Percentiles rank a stretch among this genome's conserved stretches.
Conservation (phyloP, 202 grass and related monocot genomes). For the Schoenoplectus tabernaemontani region DNA sequence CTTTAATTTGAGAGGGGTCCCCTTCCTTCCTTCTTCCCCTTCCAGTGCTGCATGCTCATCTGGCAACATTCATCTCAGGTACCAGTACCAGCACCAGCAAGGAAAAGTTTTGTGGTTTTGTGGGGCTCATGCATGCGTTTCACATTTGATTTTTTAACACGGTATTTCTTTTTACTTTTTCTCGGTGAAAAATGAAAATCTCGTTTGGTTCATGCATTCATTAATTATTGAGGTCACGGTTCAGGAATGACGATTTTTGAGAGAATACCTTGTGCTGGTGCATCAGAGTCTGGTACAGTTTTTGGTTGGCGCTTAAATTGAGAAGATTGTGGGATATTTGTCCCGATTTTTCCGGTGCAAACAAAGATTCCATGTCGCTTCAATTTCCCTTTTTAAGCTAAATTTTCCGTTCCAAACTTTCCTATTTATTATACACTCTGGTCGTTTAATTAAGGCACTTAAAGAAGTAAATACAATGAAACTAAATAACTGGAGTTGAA, state of each 20-base stretch:
- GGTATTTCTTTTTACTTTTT: not conserved
- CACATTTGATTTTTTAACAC: not conserved
- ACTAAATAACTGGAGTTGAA: too few species aligned
- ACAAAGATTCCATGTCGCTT: not conserved
- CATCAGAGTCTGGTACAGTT: not conserved
- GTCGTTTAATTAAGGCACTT: too few species aligned
- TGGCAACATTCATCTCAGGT: constrained; percentile 24
- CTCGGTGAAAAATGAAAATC: not conserved
- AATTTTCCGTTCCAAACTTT: not conserved
- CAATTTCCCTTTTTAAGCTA: not conserved
- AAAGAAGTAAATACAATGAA: too few species aligned
- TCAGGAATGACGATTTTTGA: constrained; percentile 12
- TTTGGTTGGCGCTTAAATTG: not conserved
- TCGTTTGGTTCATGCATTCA: not conserved
- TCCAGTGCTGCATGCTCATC: constrained; percentile 14
- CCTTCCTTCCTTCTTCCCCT: not conserved
- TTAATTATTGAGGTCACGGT: constrained; percentile 19
- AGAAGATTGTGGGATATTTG: not conserved
- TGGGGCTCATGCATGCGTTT: constrained; percentile 18
- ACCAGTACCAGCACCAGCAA: constrained; percentile 6
- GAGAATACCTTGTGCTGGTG: not conserved
- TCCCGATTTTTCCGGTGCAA: not conserved
- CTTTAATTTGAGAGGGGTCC: constrained; percentile 26
- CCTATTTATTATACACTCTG: too few species aligned
- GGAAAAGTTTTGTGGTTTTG: constrained; percentile 2